phyloP scores from a whole-genome alignment of 176 grass and related monocot genomes.

The Oropetium thomaeum region DNA sequence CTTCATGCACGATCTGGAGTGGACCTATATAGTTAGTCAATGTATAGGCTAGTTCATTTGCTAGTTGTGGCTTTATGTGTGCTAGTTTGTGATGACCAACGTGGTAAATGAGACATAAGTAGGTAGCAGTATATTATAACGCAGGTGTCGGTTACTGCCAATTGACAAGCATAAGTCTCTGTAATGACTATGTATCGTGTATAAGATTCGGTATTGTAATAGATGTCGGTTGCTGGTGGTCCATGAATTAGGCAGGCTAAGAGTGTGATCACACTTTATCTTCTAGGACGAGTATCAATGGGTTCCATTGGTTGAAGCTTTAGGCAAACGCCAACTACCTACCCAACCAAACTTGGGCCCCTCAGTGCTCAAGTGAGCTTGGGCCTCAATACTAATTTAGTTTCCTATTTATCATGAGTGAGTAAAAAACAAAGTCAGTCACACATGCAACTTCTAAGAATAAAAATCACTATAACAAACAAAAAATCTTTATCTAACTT shows the following conservation, averaged over 20 bases:
- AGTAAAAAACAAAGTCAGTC: background rate
- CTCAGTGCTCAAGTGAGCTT: slow-evolving; percentile 11
- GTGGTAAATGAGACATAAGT: slow-evolving; percentile 1
- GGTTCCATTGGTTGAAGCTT: background rate
- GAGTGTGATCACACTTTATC: slow-evolving; percentile 12
- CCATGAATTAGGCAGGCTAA: slow-evolving; percentile 10
- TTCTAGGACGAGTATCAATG: slow-evolving; percentile 9
- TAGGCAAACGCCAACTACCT: slow-evolving; percentile 13
- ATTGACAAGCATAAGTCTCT: slow-evolving; percentile 12
- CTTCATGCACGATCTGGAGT: slow-evolving; percentile 3
- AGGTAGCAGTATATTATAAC: slow-evolving; percentile 2
- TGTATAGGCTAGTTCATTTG: slow-evolving; percentile 2
- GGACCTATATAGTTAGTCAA: background rate
- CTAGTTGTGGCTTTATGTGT: slow-evolving; percentile 10
- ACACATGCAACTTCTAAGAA: slow-evolving; percentile 4
- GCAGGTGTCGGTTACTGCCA: background rate
- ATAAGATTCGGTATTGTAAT: slow-evolving; percentile 15
- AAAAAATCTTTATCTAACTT: background rate
- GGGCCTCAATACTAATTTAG: slow-evolving; percentile 25
- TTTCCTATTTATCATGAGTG: background rate
- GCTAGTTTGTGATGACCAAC: slow-evolving; percentile 13
- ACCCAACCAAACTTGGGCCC: background rate
- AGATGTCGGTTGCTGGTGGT: too few relatives aligned
- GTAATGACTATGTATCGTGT: background rate
- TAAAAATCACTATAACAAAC: background rate